Evolutionary conservation across 2,329 filamentous ascomycete species (phyloP), one percentile per base, ranked within the genome.

Genomic region (Camillea tinctor): DNA sequence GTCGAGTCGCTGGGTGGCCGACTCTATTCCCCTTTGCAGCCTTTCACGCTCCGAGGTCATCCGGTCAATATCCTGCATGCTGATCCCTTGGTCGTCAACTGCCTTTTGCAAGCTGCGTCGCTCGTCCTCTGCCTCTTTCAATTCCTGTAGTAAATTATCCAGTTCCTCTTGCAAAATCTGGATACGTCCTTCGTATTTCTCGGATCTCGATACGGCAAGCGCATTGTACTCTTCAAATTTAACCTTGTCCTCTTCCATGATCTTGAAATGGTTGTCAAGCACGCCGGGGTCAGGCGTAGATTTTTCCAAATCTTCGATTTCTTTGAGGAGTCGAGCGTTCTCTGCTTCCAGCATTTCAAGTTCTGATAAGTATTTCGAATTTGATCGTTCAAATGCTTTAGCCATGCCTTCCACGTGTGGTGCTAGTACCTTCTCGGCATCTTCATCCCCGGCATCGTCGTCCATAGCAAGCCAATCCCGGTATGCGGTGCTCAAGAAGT

Each of bases 221-320:
- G 88, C 86, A 73, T 97, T 97, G 81, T 97, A 99, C 71, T 92
- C 89, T 71, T 97, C 93, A 68, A 98, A 99, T 72, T 99, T 98
- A 71, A 89, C 84, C 70, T 90, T 93, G 76, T 99, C 96, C 68
- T 96, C 93, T 73, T 97, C 93, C 77, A 99, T 87, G 58, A 97
- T 94, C 71, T 92, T 91, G 80, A 94, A 96, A 71, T 94, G 87
- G 69, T 93, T 89, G 73, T 97, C 93, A 22, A 98, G 80, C 59
- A 93, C 88, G 2, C 88, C 89, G 23, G 95, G 87, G 71, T 96
- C 89, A 0, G 92, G 92, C 0, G 90, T 92, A 13, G 88, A 89
- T 73, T 96, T 95, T 71, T 96, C 90, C 36, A 98, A 81, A 61
- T 95, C 91, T 62, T 95, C 90, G 48, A 99, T 93, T 70, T 97